phyloP scores from a whole-genome alignment of 768 basidiomycete genomes.

The Suillus clintonianus region DNA sequence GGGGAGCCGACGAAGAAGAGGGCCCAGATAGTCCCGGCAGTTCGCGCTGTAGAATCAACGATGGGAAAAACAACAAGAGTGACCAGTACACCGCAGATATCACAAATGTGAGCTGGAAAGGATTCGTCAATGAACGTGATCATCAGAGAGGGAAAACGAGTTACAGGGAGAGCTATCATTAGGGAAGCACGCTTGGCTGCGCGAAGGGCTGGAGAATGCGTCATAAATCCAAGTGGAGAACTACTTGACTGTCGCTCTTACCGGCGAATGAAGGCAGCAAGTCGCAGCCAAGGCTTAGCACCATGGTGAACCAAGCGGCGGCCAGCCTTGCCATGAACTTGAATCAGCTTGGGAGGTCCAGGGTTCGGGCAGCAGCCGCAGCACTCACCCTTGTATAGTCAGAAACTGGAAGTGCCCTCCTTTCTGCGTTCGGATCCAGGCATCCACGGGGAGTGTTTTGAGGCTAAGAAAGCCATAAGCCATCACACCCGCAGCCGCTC shows the following conservation, averaged over 20 bases:
- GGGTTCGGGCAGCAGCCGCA: too few species aligned
- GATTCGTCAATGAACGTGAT: neutral
- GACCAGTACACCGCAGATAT: conserved; percentile 71
- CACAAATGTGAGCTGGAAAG: conserved; percentile 41
- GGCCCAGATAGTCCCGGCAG: neutral
- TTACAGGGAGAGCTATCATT: conserved; percentile 68
- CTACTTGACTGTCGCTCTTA: conserved; percentile 21
- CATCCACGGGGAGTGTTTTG: conserved; percentile 15
- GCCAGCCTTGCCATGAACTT: conserved; percentile 31
- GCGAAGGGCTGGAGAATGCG: conserved; percentile 9
- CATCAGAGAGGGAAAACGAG: conserved; percentile 5
- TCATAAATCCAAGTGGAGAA: neutral
- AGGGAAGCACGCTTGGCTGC: conserved; percentile 60
- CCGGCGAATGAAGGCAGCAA: conserved; percentile 37
- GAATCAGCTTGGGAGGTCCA: neutral
- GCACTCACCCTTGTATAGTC: conserved; percentile 72
- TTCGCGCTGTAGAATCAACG: conserved; percentile 49
- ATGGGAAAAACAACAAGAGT: conserved; percentile 54
- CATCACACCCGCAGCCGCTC: conserved; percentile 34
- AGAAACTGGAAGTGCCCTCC: conserved; percentile 74
- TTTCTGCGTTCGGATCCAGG: conserved; percentile 44
- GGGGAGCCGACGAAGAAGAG: neutral
- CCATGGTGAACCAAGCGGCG: conserved; percentile 43
- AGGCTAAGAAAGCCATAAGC: conserved; percentile 35
- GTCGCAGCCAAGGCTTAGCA: conserved; percentile 41